Evolutionary conservation across 768 basidiomycete genomes (phyloP).

Genomic region (Chalciporus chontae): DNA sequence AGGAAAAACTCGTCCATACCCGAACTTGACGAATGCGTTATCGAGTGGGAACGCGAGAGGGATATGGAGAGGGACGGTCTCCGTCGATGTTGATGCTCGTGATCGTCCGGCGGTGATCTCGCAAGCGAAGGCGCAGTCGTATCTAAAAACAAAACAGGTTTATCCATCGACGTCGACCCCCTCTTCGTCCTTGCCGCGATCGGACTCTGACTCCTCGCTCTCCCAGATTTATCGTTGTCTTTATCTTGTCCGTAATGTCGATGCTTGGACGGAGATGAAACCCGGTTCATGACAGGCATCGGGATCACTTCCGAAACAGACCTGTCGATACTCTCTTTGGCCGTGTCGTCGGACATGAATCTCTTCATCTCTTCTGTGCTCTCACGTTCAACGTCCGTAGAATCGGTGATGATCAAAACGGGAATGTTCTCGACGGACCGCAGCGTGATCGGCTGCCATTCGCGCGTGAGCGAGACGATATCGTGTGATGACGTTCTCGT

Average conservation of each 20-base stretch:
- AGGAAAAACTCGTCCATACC: conserved; percentile 24
- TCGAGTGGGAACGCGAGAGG: conserved; percentile 11
- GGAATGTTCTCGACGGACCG: conserved; percentile 11
- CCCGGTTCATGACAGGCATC: conserved; percentile 17
- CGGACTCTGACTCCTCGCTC: not conserved
- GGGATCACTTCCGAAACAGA: conserved; percentile 7
- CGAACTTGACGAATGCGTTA: conserved; percentile 11
- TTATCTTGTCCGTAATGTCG: conserved; percentile 21
- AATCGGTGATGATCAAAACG: conserved; percentile 17
- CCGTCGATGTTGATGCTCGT: not conserved
- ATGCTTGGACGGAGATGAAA: conserved; percentile 15
- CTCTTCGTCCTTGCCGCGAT: not conserved
- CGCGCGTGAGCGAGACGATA: not conserved
- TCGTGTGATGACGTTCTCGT: not conserved
- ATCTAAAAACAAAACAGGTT: conserved; percentile 5
- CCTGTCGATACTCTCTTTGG: not conserved
- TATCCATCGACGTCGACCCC: not conserved
- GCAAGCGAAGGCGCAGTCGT: not conserved
- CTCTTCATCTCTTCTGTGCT: conserved; percentile 4
- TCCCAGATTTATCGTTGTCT: not conserved
- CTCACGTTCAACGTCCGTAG: not conserved
- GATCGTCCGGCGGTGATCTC: not conserved
- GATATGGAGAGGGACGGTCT: conserved; percentile 17
- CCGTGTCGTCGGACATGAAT: conserved; percentile 4
- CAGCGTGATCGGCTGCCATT: not conserved